These are phyloP conservation scores for Gyrodon lividus DNA, from an alignment of 768 basidiomycete genomes.

Conservation along the genomic window DNA sequence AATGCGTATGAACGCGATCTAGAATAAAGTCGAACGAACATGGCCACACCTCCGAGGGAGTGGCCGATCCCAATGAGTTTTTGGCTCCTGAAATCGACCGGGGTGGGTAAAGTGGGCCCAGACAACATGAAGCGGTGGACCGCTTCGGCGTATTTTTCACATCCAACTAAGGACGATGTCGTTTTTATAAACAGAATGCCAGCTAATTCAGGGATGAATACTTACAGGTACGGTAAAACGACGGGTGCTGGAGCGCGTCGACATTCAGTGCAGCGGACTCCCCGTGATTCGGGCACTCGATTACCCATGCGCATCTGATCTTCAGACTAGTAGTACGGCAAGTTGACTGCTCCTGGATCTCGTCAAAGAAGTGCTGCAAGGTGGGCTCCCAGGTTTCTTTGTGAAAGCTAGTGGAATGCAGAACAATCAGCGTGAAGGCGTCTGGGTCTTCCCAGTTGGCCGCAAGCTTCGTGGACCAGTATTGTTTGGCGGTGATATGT, in stretches of 20 bases:
- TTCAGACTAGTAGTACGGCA: slow-evolving; percentile 1
- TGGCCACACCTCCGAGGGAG: slow-evolving; percentile 63
- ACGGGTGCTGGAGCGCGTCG: slow-evolving; percentile 40
- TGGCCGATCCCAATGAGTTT: slow-evolving; percentile 66
- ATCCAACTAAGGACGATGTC: slow-evolving; percentile 46
- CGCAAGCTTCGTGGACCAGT: slow-evolving; percentile 45
- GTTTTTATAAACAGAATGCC: neutral
- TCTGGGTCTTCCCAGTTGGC: slow-evolving; percentile 36
- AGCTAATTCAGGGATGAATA: slow-evolving; percentile 1
- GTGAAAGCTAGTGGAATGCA: slow-evolving; percentile 73
- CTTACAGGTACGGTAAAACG: slow-evolving; percentile 49
- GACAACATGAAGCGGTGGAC: slow-evolving; percentile 54
- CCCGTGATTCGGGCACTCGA: slow-evolving; percentile 76
- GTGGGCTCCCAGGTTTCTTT: slow-evolving; percentile 74
- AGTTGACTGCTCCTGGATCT: slow-evolving; percentile 7
- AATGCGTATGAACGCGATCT: neutral
- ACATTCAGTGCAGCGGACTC: slow-evolving; percentile 57
- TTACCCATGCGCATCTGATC: slow-evolving; percentile 51
- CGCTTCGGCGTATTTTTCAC: slow-evolving; percentile 60
- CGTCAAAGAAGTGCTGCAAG: slow-evolving; percentile 45
- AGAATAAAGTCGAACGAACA: slow-evolving; percentile 40
- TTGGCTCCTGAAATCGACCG: slow-evolving; percentile 47
- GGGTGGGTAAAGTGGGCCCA: slow-evolving; percentile 37
- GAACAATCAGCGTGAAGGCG: slow-evolving; percentile 56
- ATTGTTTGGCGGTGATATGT: slow-evolving; percentile 55